Evolutionary conservation across 2,329 filamentous ascomycete genomes (phyloP).

Genomic region (Fusarium sp.): DNA sequence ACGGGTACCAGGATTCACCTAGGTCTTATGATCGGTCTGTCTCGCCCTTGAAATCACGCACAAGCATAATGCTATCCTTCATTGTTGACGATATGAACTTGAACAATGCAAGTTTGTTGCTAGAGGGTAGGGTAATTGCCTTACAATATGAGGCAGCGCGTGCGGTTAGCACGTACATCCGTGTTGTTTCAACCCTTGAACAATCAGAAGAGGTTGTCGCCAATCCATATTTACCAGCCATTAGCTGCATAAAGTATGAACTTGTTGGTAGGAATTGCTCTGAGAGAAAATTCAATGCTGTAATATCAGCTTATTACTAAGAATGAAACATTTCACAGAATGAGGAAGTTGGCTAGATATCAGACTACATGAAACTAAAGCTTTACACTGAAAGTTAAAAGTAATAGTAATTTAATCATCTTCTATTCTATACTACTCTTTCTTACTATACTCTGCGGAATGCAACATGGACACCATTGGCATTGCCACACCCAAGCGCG

Average conservation of each 20-base stretch:
- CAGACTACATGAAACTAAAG: neutral
- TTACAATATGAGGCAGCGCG: neutral
- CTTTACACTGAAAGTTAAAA: neutral
- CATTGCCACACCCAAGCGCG: neutral
- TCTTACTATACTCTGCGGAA: neutral
- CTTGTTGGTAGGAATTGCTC: neutral
- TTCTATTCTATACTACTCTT: neutral
- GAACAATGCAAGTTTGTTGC: neutral
- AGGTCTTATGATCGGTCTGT: neutral
- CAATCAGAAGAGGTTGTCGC: neutral
- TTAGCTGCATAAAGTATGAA: neutral
- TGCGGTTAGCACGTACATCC: neutral
- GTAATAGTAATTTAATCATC: neutral
- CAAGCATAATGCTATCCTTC: neutral
- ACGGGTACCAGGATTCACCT: accelerated
- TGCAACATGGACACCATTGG: neutral
- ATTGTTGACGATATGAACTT: neutral
- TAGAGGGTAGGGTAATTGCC: neutral
- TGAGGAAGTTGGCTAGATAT: accelerated
- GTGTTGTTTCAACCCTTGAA: neutral
- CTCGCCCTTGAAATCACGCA: too few relatives aligned
- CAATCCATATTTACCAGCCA: neutral
- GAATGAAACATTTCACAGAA: neutral
- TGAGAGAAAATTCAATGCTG: too few relatives aligned
- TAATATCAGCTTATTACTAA: too few relatives aligned